Evolutionary conservation across 176 grass and related monocot genomes (phyloP).

Genomic region (Otatea glauca): DNA sequence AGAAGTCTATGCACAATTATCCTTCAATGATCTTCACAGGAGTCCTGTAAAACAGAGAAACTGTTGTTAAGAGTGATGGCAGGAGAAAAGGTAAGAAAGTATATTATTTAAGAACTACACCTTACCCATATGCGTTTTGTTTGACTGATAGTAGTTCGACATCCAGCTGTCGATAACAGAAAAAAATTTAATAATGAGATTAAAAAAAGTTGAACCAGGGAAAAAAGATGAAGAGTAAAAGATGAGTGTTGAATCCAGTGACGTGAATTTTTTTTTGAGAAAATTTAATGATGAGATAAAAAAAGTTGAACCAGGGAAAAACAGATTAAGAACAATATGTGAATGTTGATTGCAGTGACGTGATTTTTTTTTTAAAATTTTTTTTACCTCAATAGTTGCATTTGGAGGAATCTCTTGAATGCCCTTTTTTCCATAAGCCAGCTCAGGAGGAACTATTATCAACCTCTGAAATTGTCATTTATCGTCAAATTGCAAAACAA

Average conservation of each 20-base stretch:
- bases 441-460: conserved; percentile 84
- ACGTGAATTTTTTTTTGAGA: conserved; percentile 6
- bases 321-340: background rate
- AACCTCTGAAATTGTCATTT: conserved; percentile 68
- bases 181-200: conserved; percentile 14
- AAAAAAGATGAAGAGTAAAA: background rate
- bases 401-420: conserved; percentile 97
- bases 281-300: conserved; percentile 8
- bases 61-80: background rate
- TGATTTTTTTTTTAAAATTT: conserved; percentile 29
- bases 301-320: conserved; percentile 16
- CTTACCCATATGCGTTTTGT: conserved; percentile 79
- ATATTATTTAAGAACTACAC: conserved; percentile 20
- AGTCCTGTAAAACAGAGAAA: conserved; percentile 56
- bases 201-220: background rate
- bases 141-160: conserved; percentile 83
- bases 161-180: conserved; percentile 68
- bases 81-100: background rate
- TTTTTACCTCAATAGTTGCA: conserved; percentile 96
- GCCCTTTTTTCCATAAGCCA: conserved; percentile 92
- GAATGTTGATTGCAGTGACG: background rate
- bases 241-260: background rate
- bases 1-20: conserved; percentile 52
- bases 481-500: conserved; percentile 35
- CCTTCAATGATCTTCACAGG: conserved; percentile 90